These are phyloP conservation scores for Neofusicoccum sp. DNA, from an alignment of 2,329 filamentous ascomycete species.

Conservation along the genomic window DNA sequence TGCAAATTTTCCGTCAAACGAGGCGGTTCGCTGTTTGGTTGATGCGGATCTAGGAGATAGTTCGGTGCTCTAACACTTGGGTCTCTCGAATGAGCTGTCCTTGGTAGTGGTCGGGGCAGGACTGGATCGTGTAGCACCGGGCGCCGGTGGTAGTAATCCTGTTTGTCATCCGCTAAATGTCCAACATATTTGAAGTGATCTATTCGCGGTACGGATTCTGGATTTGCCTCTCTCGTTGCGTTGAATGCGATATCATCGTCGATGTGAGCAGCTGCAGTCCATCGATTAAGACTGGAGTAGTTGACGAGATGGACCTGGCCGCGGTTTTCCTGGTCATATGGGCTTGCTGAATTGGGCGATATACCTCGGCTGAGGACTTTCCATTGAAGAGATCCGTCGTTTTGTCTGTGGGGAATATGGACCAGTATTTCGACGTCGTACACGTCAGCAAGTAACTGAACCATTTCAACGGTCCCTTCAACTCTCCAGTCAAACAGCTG, in stretches of 20 bases:
- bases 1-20: background rate
- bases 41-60: background rate
- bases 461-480: background rate
- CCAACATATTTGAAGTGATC: background rate
- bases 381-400: background rate
- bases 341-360: too few relatives aligned
- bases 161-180: background rate
- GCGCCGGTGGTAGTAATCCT: background rate
- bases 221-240: too few relatives aligned
- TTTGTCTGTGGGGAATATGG: background rate
- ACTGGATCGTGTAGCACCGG: background rate
- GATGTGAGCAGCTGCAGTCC: background rate
- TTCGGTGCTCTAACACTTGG: background rate
- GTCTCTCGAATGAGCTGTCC: background rate
- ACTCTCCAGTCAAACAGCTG: conserved; percentile 6
- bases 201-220: too few relatives aligned
- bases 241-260: too few relatives aligned
- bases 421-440: background rate
- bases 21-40: background rate
- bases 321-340: background rate
- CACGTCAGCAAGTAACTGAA: background rate
- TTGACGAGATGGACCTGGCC: background rate
- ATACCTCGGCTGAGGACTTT: background rate
- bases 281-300: background rate
- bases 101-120: background rate